Evolutionary conservation across 371 early-diverging fungal genomes (phyloP).

Genomic region (Mortierella sp.): DNA sequence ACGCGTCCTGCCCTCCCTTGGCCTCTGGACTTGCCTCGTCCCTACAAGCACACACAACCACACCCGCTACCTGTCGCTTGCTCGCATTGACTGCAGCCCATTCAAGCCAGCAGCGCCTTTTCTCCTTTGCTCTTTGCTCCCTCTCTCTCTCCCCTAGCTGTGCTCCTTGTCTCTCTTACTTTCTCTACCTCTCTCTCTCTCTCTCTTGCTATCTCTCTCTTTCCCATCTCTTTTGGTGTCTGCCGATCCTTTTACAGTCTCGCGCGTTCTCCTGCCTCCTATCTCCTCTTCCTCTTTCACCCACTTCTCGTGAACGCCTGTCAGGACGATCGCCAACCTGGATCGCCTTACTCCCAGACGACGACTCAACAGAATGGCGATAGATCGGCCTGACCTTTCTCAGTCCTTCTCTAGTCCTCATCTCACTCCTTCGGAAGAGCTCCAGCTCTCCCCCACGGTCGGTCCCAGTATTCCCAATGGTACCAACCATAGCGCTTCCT

Average conservation of each 20-base stretch:
- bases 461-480: neutral
- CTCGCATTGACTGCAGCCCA: neutral
- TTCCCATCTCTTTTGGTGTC: neutral
- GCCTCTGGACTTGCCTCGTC: neutral
- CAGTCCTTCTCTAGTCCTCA: conserved; percentile 23
- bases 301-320: neutral
- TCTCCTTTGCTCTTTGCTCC: neutral
- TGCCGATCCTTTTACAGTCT: neutral
- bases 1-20: neutral
- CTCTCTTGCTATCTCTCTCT: neutral
- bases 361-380: conserved; percentile 35
- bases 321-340: neutral
- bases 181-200: neutral
- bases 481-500: neutral
- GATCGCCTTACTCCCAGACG: neutral
- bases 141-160: neutral
- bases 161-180: neutral
- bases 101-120: neutral
- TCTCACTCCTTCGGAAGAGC: conserved; percentile 5
- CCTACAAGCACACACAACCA: neutral
- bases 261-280: neutral
- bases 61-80: neutral
- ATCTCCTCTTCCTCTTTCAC: conserved; percentile 1
- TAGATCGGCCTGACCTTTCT: conserved; percentile 24
- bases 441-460: conserved; percentile 3